Conservation (phyloP, 306 rosid species). For the Herpetospermum pedunculosum region DNA sequence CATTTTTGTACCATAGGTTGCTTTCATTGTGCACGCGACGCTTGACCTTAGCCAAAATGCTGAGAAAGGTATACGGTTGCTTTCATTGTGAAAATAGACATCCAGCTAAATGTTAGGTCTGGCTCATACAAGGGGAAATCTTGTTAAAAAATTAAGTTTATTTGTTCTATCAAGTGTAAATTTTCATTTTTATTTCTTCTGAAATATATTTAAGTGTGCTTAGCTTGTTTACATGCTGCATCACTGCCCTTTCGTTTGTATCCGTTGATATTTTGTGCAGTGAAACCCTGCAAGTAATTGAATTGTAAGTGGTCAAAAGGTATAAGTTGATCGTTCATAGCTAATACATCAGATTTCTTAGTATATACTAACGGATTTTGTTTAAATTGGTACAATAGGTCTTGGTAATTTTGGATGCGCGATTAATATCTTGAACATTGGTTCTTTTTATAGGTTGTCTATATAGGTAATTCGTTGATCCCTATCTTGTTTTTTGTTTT, state of each 20-base stretch:
- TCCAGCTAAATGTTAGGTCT: not conserved
- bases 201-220: not conserved
- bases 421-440: not conserved
- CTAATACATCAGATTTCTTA: not conserved
- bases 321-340: not conserved
- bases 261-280: not conserved
- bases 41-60: not conserved
- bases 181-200: not conserved
- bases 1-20: not conserved
- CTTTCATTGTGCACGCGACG: not conserved
- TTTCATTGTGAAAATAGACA: not conserved
- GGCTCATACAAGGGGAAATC: not conserved
- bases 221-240: not conserved
- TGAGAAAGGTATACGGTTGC: not conserved
- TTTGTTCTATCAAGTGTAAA: not conserved
- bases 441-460: too few relatives aligned
- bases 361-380: not conserved
- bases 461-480: not conserved
- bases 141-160: not conserved
- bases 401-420: not conserved
- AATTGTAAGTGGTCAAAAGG: not conserved
- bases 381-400: not conserved
- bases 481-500: not conserved
- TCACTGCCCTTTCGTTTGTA: not conserved
- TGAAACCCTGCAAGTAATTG: not conserved